A percentile compares a stretch with the other conserved stretches of the same genome.
Conservation (phyloP, 2,329 filamentous ascomycete species). For the Sarocladium strictum region DNA sequence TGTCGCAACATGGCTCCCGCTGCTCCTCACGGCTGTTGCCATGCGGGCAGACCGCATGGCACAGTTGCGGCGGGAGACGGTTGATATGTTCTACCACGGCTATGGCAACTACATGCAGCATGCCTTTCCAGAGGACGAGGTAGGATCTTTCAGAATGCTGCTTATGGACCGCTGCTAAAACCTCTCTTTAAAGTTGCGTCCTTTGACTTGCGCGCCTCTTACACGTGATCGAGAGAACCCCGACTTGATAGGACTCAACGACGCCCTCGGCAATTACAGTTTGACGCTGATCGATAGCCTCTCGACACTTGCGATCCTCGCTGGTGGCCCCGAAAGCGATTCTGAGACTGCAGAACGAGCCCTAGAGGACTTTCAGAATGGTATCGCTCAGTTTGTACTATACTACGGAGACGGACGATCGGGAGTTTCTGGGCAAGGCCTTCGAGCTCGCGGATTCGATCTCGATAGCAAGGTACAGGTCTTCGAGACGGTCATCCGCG, state of each 20-base stretch:
- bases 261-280: conserved; percentile 95
- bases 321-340: conserved; percentile 57
- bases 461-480: conserved; percentile 97
- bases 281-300: conserved; percentile 92
- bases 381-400: conserved; percentile 67
- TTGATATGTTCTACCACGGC: conserved; percentile 92
- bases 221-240: conserved; percentile 78
- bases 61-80: conserved; percentile 52
- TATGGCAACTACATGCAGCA: conserved; percentile 91
- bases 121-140: conserved; percentile 94
- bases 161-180: conserved; percentile 10
- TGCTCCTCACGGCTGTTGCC: conserved; percentile 37
- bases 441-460: conserved; percentile 77
- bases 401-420: conserved; percentile 81
- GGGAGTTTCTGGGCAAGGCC: conserved; percentile 63
- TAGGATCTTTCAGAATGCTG: conserved; percentile 20
- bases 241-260: conserved; percentile 80
- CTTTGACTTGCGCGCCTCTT: conserved; percentile 76
- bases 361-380: conserved; percentile 70
- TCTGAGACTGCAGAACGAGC: conserved; percentile 39
- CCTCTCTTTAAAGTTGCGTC: conserved; percentile 58
- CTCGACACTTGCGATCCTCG: conserved; percentile 87
- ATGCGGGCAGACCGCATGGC: conserved; percentile 53
- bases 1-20: conserved; percentile 19
- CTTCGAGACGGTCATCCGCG: conserved; percentile 95